Conservation (phyloP, 441 rosid genomes). For the Dalechampia spathulata region DNA sequence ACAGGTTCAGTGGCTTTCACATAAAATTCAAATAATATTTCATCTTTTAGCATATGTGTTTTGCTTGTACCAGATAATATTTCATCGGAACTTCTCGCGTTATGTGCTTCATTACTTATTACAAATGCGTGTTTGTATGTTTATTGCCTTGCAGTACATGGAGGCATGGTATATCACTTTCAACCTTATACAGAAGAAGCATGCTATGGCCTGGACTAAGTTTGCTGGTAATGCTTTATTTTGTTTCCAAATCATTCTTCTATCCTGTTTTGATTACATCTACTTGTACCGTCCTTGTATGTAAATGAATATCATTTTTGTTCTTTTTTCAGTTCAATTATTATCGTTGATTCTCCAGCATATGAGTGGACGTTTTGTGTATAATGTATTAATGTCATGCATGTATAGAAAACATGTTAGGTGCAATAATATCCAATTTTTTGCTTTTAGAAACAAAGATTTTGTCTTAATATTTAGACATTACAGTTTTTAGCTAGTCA, state of each 20-base stretch:
- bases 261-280: not conserved
- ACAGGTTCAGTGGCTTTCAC: conserved; percentile 40
- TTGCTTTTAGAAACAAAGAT: not conserved
- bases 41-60: not conserved
- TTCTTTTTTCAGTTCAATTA: not conserved
- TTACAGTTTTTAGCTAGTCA: not conserved
- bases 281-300: no score
- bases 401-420: not conserved
- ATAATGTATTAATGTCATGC: no score
- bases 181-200: conserved; percentile 89
- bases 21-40: not conserved
- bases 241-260: not conserved
- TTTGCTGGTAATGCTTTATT: conserved; percentile 51
- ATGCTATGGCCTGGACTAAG: conserved; percentile 90
- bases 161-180: conserved; percentile 95
- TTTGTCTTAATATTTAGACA: not conserved
- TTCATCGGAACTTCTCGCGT: not conserved
- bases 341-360: no score
- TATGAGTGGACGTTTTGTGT: no score
- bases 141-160: conserved; percentile 55
- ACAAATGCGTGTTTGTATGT: not conserved
- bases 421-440: not conserved
- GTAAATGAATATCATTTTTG: not conserved
- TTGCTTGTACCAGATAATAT: not conserved
- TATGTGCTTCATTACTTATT: no score